phyloP scores from a whole-genome alignment of 2,329 filamentous ascomycete species.

The Alternaria sp. region DNA sequence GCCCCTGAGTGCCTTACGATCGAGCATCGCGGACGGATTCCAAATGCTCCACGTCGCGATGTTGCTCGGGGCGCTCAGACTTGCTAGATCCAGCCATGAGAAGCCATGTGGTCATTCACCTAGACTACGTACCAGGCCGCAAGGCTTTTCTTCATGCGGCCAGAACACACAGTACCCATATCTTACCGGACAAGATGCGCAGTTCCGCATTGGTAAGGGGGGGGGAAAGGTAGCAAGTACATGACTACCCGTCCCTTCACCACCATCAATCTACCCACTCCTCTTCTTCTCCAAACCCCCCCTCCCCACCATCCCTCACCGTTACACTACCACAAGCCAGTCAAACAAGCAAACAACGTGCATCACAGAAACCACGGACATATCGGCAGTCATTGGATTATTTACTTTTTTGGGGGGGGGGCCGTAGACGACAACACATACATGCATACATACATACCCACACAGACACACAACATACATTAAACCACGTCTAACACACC shows the following conservation, averaged over 20 bases:
- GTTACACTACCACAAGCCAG: not conserved
- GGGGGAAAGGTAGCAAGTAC: too few species aligned
- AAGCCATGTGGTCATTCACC: constrained; percentile 1
- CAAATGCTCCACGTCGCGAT: not conserved
- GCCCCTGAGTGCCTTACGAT: not conserved
- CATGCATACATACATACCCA: not conserved
- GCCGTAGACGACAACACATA: not conserved
- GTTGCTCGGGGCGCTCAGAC: not conserved
- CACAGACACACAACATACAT: too few species aligned
- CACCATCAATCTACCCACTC: too few species aligned
- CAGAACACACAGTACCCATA: not conserved
- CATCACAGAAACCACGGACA: not conserved
- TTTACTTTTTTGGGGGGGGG: too few species aligned
- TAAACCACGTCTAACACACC: too few species aligned
- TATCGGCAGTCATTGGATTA: not conserved
- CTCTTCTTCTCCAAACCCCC: not conserved
- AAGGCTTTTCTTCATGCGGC: not conserved
- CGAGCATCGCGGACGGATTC: not conserved
- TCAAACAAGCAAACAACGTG: not conserved
- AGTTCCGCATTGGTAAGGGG: too few species aligned
- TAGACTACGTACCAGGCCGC: not conserved
- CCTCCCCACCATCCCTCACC: not conserved
- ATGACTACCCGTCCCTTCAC: too few species aligned
- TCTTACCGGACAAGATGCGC: too few species aligned
- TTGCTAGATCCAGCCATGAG: constrained; percentile 1